Evolutionary conservation across 2,329 filamentous ascomycete species (phyloP).

Genomic region (Pseudomassariella vexata): DNA sequence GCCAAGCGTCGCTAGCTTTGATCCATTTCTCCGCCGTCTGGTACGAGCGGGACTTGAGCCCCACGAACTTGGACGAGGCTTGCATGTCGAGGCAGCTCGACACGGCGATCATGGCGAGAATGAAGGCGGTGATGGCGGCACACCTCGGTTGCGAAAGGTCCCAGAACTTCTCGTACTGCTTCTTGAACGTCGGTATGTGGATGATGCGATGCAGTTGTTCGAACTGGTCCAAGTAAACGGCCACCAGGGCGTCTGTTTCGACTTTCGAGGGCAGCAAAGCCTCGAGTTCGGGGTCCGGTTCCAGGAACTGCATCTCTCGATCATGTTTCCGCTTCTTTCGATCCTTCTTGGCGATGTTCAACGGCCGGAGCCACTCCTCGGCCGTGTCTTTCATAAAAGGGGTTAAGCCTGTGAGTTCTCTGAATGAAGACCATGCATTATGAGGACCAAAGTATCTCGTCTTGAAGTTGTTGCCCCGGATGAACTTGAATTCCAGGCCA

Average conservation of each 20-base stretch:
- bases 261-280: constrained; percentile 40
- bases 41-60: constrained; percentile 52
- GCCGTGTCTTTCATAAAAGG: constrained; percentile 59
- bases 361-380: constrained; percentile 54
- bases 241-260: constrained; percentile 42
- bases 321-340: constrained; percentile 47
- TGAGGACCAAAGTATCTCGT: constrained; percentile 56
- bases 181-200: constrained; percentile 53
- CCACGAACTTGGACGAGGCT: constrained; percentile 47
- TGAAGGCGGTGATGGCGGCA: constrained; percentile 49
- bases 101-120: constrained; percentile 56
- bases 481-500: constrained; percentile 45
- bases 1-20: constrained; percentile 49
- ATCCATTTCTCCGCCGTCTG: constrained; percentile 52
- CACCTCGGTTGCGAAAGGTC: constrained; percentile 35
- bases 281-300: constrained; percentile 45
- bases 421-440: constrained; percentile 55
- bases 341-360: constrained; percentile 52
- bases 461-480: constrained; percentile 53
- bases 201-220: constrained; percentile 52
- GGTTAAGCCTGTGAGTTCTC: constrained; percentile 47
- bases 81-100: constrained; percentile 51
- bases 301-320: constrained; percentile 41
- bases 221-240: constrained; percentile 48
- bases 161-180: constrained; percentile 53